These are phyloP conservation scores for Apiospora koreana DNA, from an alignment of 2,329 filamentous ascomycete species.

Conservation along the genomic window DNA sequence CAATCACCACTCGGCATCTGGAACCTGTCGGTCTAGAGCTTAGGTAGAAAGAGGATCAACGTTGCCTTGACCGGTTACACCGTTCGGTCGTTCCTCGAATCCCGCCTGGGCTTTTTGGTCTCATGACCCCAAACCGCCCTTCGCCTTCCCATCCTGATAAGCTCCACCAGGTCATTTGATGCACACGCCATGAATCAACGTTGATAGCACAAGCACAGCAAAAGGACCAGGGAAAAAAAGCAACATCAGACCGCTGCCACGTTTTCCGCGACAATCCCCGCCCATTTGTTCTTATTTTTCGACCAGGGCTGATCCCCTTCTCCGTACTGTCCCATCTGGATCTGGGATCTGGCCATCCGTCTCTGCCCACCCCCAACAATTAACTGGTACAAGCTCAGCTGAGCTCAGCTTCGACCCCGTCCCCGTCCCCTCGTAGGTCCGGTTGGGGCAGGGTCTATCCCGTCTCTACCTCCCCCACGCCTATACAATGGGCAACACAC, in stretches of 20 bases:
- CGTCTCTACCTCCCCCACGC: conserved; percentile 8
- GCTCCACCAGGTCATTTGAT: conserved; percentile 11
- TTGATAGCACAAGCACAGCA: background rate
- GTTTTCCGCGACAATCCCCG: conserved; percentile 9
- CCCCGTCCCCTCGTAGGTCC: conserved; percentile 1
- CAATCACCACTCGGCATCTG: background rate
- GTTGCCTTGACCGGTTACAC: conserved; percentile 1
- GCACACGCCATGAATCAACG: conserved; percentile 11
- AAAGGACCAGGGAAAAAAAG: conserved; percentile 5
- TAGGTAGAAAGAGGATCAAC: conserved; percentile 5
- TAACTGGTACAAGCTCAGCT: conserved; percentile 3
- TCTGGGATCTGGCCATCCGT: background rate
- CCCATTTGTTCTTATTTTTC: background rate
- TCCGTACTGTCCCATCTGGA: background rate
- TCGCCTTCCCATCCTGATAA: background rate
- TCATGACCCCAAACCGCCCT: conserved; percentile 7
- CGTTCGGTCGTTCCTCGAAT: background rate
- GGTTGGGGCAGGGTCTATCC: conserved; percentile 10
- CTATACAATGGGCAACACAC: conserved; percentile 27
- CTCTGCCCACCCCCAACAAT: background rate
- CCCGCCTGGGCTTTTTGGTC: conserved; percentile 11
- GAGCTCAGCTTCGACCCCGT: conserved; percentile 12
- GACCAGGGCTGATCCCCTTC: conserved; percentile 7
- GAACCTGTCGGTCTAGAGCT: background rate
- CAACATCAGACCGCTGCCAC: conserved; percentile 8